Evolutionary conservation across 2,329 filamentous ascomycete species (phyloP), one percentile per base, ranked within the genome.

Genomic region (Albophoma yamanashiensis): DNA sequence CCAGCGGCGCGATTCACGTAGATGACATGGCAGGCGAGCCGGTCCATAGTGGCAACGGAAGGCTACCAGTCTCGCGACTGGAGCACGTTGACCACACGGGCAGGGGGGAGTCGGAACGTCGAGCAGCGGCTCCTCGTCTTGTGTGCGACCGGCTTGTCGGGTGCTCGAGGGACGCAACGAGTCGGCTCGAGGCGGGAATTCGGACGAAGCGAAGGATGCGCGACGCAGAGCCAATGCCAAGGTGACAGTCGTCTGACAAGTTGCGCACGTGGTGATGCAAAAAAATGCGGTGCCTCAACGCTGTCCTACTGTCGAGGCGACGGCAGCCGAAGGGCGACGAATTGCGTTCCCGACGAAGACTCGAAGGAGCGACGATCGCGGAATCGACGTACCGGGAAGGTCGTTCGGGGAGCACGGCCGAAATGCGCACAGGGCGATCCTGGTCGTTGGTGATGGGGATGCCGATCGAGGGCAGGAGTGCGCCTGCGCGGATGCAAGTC

Each of bases 11-110:
- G 80, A 73, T 84, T 81, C 66, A 85, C 81, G 65, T 85, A 86
- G 63, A 86, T 81, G 65, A 85, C 78, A 70, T 84, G 81, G 70
- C 81, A 84, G 61, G 75, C 74, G 67, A 79, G 76, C 69, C 76
- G 77, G 71, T 85, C 82, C 82, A 85, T 85, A 70, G 73, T 78
- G 75, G 75, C 74, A 75, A 76, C 73, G 70, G 75, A 73, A 75
- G 78, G 79, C 80, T 80, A 78, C 81, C 80, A 83, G 82, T 82
- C 82, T 79, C 73, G 71, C 77, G 81, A 83, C 81, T 76, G 81
- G 79, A 80, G 77, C 80, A 77, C 79, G 79, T 79, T 76, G 75
- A 74, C 79, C 79, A 75, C 77, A 68, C 67, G 64, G 68, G 68
- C 70, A 67, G 57, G 63, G 60, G 42, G 59, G 39, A 53, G 57